A percentile compares a stretch with the other conserved stretches of the same genome.
Conservation (phyloP, 225 moss, liverwort and hornwort species). For the Polytrichum commune region DNA sequence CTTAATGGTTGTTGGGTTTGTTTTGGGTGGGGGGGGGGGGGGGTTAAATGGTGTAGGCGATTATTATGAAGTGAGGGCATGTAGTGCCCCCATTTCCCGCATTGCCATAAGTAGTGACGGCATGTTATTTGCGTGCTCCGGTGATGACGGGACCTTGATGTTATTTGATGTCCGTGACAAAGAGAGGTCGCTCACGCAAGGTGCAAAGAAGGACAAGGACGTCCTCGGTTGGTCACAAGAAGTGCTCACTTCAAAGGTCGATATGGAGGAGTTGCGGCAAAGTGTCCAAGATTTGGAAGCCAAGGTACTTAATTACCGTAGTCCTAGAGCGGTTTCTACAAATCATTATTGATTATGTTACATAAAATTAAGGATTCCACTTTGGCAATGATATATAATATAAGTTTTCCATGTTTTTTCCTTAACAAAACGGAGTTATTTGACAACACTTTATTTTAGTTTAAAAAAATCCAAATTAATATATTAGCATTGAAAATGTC, state of each 20-base stretch:
- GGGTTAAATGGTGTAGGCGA: slow-evolving; percentile 41
- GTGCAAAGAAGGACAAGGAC: slow-evolving; percentile 68
- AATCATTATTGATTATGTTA: too few species aligned
- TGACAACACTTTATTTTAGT: too few species aligned
- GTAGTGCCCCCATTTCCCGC: slow-evolving; percentile 43
- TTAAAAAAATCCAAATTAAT: too few species aligned
- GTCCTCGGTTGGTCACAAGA: slow-evolving; percentile 70
- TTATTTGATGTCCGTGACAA: slow-evolving; percentile 84
- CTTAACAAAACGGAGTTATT: too few species aligned
- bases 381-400: too few species aligned
- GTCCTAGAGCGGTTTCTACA: too few species aligned
- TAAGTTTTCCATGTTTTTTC: too few species aligned
- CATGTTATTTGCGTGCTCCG: slow-evolving; percentile 53
- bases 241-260: slow-evolving; percentile 63
- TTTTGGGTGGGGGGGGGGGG: too few species aligned
- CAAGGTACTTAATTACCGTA: slow-evolving; percentile 35
- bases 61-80: slow-evolving; percentile 72
- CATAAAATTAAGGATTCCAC: too few species aligned
- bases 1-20: too few species aligned
- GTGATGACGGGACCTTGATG: slow-evolving; percentile 79
- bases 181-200: slow-evolving; percentile 48
- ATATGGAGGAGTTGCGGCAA: slow-evolving; percentile 78
- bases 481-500: too few species aligned
- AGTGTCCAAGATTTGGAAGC: slow-evolving; percentile 72
- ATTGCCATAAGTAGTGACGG: slow-evolving; percentile 54